These are phyloP conservation scores for Trichoderma sp. DNA, from an alignment of 2,329 filamentous ascomycete genomes.

Conservation along the genomic window DNA sequence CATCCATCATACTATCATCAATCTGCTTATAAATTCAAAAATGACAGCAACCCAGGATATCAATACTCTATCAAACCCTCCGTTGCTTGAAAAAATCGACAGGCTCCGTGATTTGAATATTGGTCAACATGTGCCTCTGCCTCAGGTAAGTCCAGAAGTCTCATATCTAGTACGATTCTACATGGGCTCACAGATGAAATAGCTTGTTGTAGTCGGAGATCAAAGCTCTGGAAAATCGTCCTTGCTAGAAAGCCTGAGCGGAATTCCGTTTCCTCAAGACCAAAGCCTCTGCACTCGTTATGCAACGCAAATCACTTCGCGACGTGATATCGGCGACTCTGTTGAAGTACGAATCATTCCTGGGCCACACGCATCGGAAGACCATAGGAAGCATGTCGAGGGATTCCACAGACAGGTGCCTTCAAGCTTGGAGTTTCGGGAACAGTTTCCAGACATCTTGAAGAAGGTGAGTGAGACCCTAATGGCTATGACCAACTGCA, in stretches of 20 bases:
- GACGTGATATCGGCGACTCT: not conserved
- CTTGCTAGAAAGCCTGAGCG: not conserved
- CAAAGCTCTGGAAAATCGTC: not conserved
- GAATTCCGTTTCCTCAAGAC: not conserved
- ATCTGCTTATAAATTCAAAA: not conserved
- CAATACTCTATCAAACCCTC: too few species aligned
- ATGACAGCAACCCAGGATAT: not conserved
- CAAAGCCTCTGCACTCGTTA: not conserved
- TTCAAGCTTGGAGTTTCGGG: not conserved
- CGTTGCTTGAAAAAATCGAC: not conserved
- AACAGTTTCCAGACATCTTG: not conserved
- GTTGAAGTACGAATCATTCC: not conserved
- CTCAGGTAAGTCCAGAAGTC: not conserved
- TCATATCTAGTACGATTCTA: not conserved
- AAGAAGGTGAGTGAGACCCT: not conserved
- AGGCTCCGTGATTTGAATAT: not conserved
- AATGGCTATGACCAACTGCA: not conserved
- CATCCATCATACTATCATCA: not conserved
- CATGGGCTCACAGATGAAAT: not conserved
- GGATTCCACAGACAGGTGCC: not conserved
- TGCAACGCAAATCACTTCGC: not conserved
- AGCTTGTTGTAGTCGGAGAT: not conserved
- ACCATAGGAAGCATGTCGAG: not conserved
- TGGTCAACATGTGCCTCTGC: not conserved
- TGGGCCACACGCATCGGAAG: not conserved